A percentile compares a stretch with the other conserved stretches of the same genome.
Evolutionary conservation across 1,139 yeast genomes (phyloP).

Genomic region (Suhomyces ambrosiae): DNA sequence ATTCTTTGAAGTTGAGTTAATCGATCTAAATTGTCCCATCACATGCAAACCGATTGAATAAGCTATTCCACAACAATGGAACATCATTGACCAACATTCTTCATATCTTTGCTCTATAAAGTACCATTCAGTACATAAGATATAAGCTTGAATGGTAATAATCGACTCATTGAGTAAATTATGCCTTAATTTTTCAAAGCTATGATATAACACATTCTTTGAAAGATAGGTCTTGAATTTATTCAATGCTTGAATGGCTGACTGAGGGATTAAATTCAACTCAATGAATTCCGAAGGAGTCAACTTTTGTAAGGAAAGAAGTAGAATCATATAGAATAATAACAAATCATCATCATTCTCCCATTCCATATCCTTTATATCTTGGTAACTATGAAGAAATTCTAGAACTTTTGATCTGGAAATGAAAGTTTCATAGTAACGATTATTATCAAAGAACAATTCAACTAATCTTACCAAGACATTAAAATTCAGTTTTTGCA

Average conservation of each 20-base stretch:
- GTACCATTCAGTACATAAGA: conserved; percentile 53
- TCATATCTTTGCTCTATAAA: conserved; percentile 53
- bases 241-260: conserved; percentile 26
- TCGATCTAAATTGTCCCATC: conserved; percentile 31
- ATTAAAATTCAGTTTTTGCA: conserved; percentile 25
- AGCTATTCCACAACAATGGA: conserved; percentile 51
- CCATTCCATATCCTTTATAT: conserved; percentile 43
- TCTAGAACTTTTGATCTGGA: conserved; percentile 28
- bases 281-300: conserved; percentile 39
- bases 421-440: conserved; percentile 38
- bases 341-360: conserved; percentile 54
- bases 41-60: conserved; percentile 57
- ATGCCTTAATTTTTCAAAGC: conserved; percentile 47
- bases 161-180: conserved; percentile 51
- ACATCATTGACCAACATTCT: conserved; percentile 52
- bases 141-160: conserved; percentile 50
- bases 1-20: conserved; percentile 11
- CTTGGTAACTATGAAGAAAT: conserved; percentile 33
- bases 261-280: conserved; percentile 24
- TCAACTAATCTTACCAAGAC: conserved; percentile 33
- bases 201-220: conserved; percentile 33
- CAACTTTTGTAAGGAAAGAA: conserved; percentile 42
- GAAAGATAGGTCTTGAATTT: conserved; percentile 32
- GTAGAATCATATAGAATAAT: conserved; percentile 46
- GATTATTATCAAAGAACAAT: conserved; percentile 33